Conservation (phyloP, 2,329 filamentous ascomycete genomes). For the Fusarium udum region DNA sequence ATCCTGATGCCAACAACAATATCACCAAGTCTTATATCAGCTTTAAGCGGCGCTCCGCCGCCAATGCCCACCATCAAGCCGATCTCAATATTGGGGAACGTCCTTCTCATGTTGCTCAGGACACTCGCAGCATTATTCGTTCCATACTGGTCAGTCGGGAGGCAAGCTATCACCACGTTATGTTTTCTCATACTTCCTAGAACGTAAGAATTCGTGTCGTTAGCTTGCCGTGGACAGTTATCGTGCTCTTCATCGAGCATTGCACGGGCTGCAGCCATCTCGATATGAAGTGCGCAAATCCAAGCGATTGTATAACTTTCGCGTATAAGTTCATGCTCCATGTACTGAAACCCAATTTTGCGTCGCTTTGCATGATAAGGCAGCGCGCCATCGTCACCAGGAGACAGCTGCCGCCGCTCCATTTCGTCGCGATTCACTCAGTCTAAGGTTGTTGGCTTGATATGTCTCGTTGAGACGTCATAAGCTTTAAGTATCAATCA, state of each 20-base stretch:
- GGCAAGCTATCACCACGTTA: slow-evolving; percentile 42
- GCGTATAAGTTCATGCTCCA: accelerated
- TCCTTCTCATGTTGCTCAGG: slow-evolving; percentile 38
- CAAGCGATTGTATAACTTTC: slow-evolving; percentile 42
- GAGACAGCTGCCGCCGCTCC: not conserved
- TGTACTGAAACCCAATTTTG: accelerated
- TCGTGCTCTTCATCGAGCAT: slow-evolving; percentile 44
- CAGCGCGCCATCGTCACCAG: accelerated
- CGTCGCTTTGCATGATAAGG: not conserved
- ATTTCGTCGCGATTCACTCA: not conserved
- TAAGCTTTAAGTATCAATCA: too few relatives aligned
- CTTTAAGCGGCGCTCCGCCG: slow-evolving; percentile 20
- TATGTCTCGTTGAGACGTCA: too few relatives aligned
- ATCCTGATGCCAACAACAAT: slow-evolving; percentile 39
- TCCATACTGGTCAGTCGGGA: slow-evolving; percentile 27
- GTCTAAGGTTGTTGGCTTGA: too few relatives aligned
- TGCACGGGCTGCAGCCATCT: slow-evolving; percentile 39
- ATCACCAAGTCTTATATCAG: slow-evolving; percentile 41
- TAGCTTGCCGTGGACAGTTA: not conserved
- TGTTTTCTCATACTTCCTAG: slow-evolving; percentile 34
- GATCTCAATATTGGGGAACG: slow-evolving; percentile 51
- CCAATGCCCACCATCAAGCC: slow-evolving; percentile 42
- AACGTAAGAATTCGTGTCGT: slow-evolving; percentile 33
- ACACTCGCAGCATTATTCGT: slow-evolving; percentile 35
- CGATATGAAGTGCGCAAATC: slow-evolving; percentile 43